phyloP scores from a whole-genome alignment of 2,329 filamentous ascomycete species.

The Ceratocystis alfenasii region DNA sequence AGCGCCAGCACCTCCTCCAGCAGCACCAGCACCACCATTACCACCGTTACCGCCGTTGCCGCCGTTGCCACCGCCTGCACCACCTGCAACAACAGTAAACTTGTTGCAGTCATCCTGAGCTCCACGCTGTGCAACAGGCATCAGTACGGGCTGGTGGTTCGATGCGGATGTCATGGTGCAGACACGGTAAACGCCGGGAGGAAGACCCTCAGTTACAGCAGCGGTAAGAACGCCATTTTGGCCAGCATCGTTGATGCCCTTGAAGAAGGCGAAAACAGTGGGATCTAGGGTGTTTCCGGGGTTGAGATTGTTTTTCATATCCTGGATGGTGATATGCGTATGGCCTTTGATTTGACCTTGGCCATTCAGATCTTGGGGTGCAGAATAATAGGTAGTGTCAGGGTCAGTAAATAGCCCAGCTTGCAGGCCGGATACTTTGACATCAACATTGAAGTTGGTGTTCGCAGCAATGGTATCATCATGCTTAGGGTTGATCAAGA shows the following conservation, averaged over 20 bases:
- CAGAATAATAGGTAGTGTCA: slow-evolving; percentile 47
- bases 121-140: slow-evolving; percentile 56
- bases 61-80: slow-evolving; percentile 24
- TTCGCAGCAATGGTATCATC: slow-evolving; percentile 37
- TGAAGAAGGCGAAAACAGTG: slow-evolving; percentile 49
- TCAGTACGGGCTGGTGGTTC: slow-evolving; percentile 55
- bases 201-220: slow-evolving; percentile 45
- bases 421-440: slow-evolving; percentile 42
- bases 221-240: slow-evolving; percentile 43
- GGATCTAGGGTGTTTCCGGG: slow-evolving; percentile 43
- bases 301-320: slow-evolving; percentile 40
- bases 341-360: slow-evolving; percentile 45
- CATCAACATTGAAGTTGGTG: slow-evolving; percentile 41
- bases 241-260: slow-evolving; percentile 52
- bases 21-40: slow-evolving; percentile 23
- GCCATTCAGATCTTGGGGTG: slow-evolving; percentile 42
- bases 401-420: slow-evolving; percentile 52
- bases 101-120: slow-evolving; percentile 53
- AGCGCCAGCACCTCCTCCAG: slow-evolving; percentile 2
- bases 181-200: slow-evolving; percentile 50
- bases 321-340: slow-evolving; percentile 48
- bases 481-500: slow-evolving; percentile 43
- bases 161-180: slow-evolving; percentile 52
- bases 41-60: slow-evolving; percentile 24
- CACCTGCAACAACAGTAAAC: slow-evolving; percentile 38